Evolutionary conservation across 768 basidiomycete genomes (phyloP).

Genomic region (Collybia sordida): DNA sequence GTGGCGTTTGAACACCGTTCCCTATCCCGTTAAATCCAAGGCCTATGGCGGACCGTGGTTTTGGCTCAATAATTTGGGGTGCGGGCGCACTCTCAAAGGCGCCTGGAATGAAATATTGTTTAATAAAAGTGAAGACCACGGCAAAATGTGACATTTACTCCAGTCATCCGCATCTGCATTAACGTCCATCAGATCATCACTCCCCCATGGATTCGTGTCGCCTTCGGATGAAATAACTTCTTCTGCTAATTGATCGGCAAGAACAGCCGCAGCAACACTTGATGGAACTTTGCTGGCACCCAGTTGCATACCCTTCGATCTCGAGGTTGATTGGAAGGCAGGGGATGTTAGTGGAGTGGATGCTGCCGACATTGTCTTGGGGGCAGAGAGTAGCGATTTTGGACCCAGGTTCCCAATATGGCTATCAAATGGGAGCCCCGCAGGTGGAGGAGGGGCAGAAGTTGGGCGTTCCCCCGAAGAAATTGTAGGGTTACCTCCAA

Average conservation of each 20-base stretch:
- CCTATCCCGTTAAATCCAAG: not conserved
- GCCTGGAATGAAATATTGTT: conserved; percentile 35
- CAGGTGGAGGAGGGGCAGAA: conserved; percentile 38
- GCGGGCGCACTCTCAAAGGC: conserved; percentile 70
- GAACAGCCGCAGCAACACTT: conserved; percentile 27
- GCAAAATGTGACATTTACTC: conserved; percentile 57
- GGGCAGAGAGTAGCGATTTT: not conserved
- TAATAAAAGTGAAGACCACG: not conserved
- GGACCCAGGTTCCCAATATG: conserved; percentile 9
- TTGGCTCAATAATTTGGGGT: conserved; percentile 19
- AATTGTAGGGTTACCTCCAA: conserved; percentile 34
- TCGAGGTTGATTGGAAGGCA: conserved; percentile 25
- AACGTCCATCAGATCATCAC: conserved; percentile 86
- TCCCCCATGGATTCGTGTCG: conserved; percentile 64
- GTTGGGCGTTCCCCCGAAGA: conserved; percentile 34
- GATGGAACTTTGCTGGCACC: conserved; percentile 51
- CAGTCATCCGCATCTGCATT: conserved; percentile 93
- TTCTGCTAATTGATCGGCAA: conserved; percentile 59
- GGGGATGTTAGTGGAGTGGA: conserved; percentile 11
- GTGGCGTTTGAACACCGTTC: not conserved
- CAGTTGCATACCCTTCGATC: conserved; percentile 67
- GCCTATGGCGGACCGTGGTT: conserved; percentile 1
- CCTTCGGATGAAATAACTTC: conserved; percentile 44
- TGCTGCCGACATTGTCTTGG: conserved; percentile 6
- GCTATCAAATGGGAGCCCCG: conserved; percentile 13